These are phyloP conservation scores for Rhynchospora pubera DNA, from an alignment of 176 grass and related monocot genomes.

Conservation along the genomic window DNA sequence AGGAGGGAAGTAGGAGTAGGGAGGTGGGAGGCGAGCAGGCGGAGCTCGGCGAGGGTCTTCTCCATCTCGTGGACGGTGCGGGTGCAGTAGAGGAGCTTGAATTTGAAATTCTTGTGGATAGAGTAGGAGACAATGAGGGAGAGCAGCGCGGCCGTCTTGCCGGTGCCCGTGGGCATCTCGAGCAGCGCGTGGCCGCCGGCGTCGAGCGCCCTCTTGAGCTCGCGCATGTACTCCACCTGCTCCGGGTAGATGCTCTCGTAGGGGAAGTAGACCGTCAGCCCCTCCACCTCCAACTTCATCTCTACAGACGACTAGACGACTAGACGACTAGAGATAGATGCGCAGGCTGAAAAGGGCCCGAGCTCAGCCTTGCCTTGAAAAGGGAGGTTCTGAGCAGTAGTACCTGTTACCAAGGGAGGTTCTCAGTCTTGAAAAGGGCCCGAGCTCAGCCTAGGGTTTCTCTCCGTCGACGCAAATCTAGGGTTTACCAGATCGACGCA, in stretches of 20 bases:
- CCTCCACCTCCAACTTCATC: slow-evolving; percentile 70
- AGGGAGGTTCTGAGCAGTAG: too few species aligned
- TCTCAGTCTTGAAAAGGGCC: too few species aligned
- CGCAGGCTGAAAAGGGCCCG: too few species aligned
- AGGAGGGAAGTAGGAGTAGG: slow-evolving; percentile 36
- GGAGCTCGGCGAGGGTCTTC: slow-evolving; percentile 82
- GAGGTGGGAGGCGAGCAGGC: slow-evolving; percentile 65
- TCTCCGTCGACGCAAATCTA: too few species aligned
- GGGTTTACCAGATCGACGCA: too few species aligned
- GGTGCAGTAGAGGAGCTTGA: slow-evolving; percentile 66
- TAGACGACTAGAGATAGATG: too few species aligned
- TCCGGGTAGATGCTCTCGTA: slow-evolving; percentile 95
- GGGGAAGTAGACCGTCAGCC: slow-evolving; percentile 70
- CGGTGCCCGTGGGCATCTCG: slow-evolving; percentile 86
- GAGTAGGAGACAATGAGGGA: slow-evolving; percentile 73
- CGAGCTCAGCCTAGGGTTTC: too few species aligned
- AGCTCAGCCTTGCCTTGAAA: too few species aligned
- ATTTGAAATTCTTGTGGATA: too few species aligned
- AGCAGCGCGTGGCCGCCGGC: slow-evolving; percentile 81
- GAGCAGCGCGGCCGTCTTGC: slow-evolving; percentile 76
- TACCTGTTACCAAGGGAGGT: too few species aligned
- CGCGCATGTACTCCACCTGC: slow-evolving; percentile 86
- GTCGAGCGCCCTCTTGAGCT: slow-evolving; percentile 73
- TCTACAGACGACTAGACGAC: too few species aligned
- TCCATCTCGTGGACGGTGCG: slow-evolving; percentile 98